These are phyloP conservation scores for Neurospora intermedia DNA, from an alignment of 495 filamentous ascomycete species.

Conservation along the genomic window DNA sequence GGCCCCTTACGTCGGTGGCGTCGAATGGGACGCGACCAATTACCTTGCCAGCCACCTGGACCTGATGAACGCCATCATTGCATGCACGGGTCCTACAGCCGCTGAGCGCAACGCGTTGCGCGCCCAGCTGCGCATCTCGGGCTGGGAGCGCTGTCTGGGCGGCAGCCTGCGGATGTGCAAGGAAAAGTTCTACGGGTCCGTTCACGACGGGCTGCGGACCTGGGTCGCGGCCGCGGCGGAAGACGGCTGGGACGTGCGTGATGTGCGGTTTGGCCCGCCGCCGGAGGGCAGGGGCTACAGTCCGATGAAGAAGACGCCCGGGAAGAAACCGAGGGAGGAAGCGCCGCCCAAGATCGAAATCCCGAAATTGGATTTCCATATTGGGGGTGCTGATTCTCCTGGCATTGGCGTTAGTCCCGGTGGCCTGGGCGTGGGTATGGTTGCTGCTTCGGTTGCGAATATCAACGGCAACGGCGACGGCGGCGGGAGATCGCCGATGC, in stretches of 20 bases:
- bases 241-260: slow-evolving; percentile 74
- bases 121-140: slow-evolving; percentile 64
- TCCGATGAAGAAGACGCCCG: slow-evolving; percentile 34
- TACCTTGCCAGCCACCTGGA: slow-evolving; percentile 89
- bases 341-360: slow-evolving; percentile 46
- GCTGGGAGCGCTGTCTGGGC: slow-evolving; percentile 88
- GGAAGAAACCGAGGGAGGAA: slow-evolving; percentile 26
- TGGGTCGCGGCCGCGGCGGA: slow-evolving; percentile 83
- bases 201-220: slow-evolving; percentile 78
- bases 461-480: neutral
- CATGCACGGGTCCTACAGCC: slow-evolving; percentile 57
- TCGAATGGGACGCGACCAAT: slow-evolving; percentile 98
- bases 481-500: neutral
- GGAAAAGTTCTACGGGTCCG: slow-evolving; percentile 87
- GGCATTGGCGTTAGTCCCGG: slow-evolving; percentile 6
- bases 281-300: slow-evolving; percentile 37
- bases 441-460: slow-evolving; percentile 3
- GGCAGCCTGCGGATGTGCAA: slow-evolving; percentile 80
- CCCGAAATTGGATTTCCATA: slow-evolving; percentile 38
- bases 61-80: slow-evolving; percentile 81
- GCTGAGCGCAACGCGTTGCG: slow-evolving; percentile 72
- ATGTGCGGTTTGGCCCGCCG: slow-evolving; percentile 63
- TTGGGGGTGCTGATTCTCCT: slow-evolving; percentile 10
- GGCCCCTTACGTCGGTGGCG: slow-evolving; percentile 92
- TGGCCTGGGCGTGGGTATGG: slow-evolving; percentile 2